These are phyloP conservation scores for Setaria italica DNA, from an alignment of 202 grass and related monocot genomes.

Conservation along the genomic window DNA sequence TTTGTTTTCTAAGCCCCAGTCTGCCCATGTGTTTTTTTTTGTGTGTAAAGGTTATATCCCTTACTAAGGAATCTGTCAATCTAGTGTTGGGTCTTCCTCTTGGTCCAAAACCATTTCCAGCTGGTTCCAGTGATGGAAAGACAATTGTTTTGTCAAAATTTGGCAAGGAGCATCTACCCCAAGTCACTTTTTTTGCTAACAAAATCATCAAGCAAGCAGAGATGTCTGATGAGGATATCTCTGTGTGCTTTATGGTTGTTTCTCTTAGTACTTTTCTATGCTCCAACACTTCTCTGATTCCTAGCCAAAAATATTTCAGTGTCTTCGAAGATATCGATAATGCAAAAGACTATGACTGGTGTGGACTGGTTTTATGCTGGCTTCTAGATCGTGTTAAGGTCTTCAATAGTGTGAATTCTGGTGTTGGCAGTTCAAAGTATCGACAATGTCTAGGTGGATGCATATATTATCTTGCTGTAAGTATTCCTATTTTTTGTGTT, in stretches of 20 bases:
- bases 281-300: no score
- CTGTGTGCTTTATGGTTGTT: background rate
- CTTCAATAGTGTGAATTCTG: no score
- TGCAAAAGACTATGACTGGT: background rate
- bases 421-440: no score
- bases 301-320: background rate
- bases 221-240: background rate
- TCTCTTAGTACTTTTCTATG: background rate
- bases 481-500: no score
- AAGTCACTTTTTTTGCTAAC: background rate
- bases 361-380: background rate
- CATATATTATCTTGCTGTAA: no score
- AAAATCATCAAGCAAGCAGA: background rate
- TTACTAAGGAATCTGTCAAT: background rate
- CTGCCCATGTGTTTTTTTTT: no score
- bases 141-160: background rate
- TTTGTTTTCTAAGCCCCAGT: no score
- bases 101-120: background rate
- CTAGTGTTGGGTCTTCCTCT: background rate
- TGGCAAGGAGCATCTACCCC: background rate
- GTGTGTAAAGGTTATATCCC: background rate
- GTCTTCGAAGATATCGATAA: background rate
- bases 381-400: background rate
- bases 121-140: background rate
- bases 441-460: no score